phyloP scores from a whole-genome alignment of 257 asterid species.

The Solanum pennellii region DNA sequence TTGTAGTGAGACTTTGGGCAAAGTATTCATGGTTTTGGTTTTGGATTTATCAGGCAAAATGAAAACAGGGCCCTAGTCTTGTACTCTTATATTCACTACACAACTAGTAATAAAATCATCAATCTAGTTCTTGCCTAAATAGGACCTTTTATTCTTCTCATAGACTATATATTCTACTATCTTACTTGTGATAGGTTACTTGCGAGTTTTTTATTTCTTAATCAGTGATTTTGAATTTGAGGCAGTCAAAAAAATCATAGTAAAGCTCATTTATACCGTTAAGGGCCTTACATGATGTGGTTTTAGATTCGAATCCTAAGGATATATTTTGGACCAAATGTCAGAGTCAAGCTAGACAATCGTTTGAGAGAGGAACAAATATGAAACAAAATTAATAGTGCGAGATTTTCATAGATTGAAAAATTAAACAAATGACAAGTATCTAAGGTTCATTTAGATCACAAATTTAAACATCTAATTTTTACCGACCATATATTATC shows the following conservation, averaged over 20 bases:
- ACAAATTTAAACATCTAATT: background rate
- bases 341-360: background rate
- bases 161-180: background rate
- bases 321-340: background rate
- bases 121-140: background rate
- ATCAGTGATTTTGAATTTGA: background rate
- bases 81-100: background rate
- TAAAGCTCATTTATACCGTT: background rate
- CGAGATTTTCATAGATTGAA: background rate
- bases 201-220: too few species aligned
- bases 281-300: background rate
- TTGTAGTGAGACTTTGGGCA: background rate
- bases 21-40: slow-evolving; percentile 4
- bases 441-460: background rate
- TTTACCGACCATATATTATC: background rate
- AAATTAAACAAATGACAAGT: background rate
- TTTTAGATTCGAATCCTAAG: background rate
- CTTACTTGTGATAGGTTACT: too few species aligned
- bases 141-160: background rate
- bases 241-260: background rate
- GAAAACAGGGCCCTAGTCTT: background rate
- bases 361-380: too few species aligned
- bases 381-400: background rate
- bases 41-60: slow-evolving; percentile 19
- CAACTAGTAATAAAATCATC: background rate